Percentiles rank a stretch among this genome's conserved stretches.
phyloP scores from a whole-genome alignment of 202 grass and related monocot genomes.

The Digitaria exilis region DNA sequence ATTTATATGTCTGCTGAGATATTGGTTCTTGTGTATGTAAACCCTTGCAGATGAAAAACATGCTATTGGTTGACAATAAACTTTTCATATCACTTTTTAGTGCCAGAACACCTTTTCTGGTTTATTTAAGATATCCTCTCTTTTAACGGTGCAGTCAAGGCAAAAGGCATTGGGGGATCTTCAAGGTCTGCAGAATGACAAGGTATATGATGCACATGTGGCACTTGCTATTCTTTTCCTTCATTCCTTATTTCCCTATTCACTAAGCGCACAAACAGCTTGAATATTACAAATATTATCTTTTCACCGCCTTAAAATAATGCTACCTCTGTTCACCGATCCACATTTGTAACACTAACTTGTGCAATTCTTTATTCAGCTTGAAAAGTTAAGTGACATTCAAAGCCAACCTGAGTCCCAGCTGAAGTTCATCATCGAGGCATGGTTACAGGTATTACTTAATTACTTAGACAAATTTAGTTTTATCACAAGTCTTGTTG shows the following conservation, averaged over 20 bases:
- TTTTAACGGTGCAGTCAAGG: conserved; percentile 73
- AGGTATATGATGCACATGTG: conserved; percentile 51
- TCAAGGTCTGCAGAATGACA: conserved; percentile 84
- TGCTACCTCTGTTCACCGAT: conserved; percentile 4
- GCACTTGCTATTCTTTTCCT: conserved; percentile 17
- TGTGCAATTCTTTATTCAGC: conserved; percentile 56
- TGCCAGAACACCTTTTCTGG: conserved; percentile 20
- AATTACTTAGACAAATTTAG: conserved; percentile 5
- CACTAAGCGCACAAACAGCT: not conserved
- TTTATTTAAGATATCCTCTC: conserved; percentile 12
- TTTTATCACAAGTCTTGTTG: conserved; percentile 3
- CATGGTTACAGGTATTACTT: conserved; percentile 88
- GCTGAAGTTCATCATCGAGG: conserved; percentile 97
- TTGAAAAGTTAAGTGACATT: conserved; percentile 94
- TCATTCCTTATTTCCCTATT: not conserved
- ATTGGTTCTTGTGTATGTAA: not conserved
- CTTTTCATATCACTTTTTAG: not conserved
- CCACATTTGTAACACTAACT: conserved; percentile 18
- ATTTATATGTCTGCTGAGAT: not conserved
- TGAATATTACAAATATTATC: not conserved
- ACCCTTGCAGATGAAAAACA: not conserved
- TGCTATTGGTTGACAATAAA: not conserved
- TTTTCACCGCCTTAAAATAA: not conserved
- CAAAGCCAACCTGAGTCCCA: conserved; percentile 99
- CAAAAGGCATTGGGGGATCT: conserved; percentile 92